Conservation (phyloP, 768 basidiomycete genomes). For the Collybia sp. region DNA sequence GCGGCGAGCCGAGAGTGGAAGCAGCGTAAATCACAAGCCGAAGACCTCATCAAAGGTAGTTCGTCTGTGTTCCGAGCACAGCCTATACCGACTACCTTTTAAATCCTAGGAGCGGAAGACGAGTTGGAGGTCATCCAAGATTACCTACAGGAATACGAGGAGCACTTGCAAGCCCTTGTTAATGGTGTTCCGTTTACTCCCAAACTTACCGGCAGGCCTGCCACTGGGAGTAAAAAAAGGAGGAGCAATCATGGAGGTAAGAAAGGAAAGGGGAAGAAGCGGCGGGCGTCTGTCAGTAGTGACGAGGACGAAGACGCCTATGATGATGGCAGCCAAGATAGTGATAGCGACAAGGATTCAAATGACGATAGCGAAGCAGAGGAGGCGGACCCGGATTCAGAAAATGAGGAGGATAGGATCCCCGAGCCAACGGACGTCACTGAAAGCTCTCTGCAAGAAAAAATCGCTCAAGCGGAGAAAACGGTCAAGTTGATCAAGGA, state of each 20-base stretch:
- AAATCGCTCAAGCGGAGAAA: conserved; percentile 36
- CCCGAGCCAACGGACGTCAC: conserved; percentile 25
- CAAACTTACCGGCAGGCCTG: conserved; percentile 29
- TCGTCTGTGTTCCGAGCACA: neutral
- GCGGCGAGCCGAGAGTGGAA: conserved; percentile 33
- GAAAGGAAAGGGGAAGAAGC: conserved; percentile 39
- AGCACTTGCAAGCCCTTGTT: conserved; percentile 42
- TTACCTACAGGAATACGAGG: conserved; percentile 32
- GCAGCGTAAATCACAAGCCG: conserved; percentile 33
- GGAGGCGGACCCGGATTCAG: conserved; percentile 9
- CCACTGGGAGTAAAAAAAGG: conserved; percentile 37
- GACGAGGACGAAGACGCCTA: conserved; percentile 20
- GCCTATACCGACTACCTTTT: neutral
- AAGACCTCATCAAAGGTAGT: conserved; percentile 37
- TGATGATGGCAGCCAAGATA: conserved; percentile 15
- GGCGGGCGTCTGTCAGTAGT: conserved; percentile 23
- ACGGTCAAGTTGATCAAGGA: conserved; percentile 34
- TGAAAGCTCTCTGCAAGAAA: conserved; percentile 36
- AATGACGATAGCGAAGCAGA: conserved; percentile 13
- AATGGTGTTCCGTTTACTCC: conserved; percentile 39
- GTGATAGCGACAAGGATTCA: conserved; percentile 12
- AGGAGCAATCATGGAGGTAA: conserved; percentile 39
- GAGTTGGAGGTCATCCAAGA: conserved; percentile 35
- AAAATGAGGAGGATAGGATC: conserved; percentile 26
- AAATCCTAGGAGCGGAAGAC: conserved; percentile 28